phyloP scores from a whole-genome alignment of 306 rosid species.

The Echinosophora koreensis region DNA sequence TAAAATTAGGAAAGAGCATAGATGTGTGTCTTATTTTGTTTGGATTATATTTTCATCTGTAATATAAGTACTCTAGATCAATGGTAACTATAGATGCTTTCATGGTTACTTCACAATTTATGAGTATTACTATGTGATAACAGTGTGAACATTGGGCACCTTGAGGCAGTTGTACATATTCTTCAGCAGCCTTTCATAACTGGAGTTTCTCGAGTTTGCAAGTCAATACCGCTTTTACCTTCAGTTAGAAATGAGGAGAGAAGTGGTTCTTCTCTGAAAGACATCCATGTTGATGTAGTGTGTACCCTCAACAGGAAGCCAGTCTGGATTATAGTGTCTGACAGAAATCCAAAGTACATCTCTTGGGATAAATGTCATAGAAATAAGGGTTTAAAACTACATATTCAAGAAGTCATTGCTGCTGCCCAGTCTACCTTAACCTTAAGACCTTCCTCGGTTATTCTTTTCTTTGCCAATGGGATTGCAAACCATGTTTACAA shows the following conservation, averaged over 20 bases:
- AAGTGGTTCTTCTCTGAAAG: conserved; percentile 42
- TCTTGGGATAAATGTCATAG: conserved; percentile 63
- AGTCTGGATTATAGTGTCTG: conserved; percentile 91
- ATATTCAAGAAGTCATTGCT: conserved; percentile 64
- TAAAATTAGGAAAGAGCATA: neutral
- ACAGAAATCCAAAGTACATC: conserved; percentile 79
- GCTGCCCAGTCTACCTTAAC: conserved; percentile 67
- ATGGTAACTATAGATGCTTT: neutral
- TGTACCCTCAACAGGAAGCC: conserved; percentile 76
- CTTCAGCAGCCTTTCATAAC: conserved; percentile 81
- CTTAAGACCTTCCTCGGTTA: conserved; percentile 78
- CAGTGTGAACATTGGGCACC: conserved; percentile 90
- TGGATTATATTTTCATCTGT: conserved; percentile 22
- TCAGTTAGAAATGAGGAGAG: conserved; percentile 42
- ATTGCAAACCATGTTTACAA: conserved; percentile 51
- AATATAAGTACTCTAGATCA: neutral
- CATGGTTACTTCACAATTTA: conserved; percentile 12
- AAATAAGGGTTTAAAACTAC: conserved; percentile 70
- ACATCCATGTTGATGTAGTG: conserved; percentile 74
- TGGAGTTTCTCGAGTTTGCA: conserved; percentile 92
- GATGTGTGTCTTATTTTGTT: neutral
- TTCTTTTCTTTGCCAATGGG: conserved; percentile 84
- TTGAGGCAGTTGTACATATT: conserved; percentile 82
- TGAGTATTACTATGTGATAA: conserved; percentile 23
- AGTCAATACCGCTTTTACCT: conserved; percentile 67